phyloP scores from a whole-genome alignment of 75 land plant genomes.

The Selaginella tamariscina region DNA sequence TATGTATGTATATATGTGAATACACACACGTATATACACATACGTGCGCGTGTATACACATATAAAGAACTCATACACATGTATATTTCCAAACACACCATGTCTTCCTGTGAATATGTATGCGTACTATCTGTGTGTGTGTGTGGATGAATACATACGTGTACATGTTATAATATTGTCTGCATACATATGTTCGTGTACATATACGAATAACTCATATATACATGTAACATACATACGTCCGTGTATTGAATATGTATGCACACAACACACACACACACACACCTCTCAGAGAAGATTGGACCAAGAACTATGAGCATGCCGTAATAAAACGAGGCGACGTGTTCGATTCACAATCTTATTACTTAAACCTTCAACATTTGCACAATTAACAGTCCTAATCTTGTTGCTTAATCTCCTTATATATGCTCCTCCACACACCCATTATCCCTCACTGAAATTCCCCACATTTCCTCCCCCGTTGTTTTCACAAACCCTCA shows the following conservation, averaged over 20 bases:
- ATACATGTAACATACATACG: background rate
- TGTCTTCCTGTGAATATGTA: background rate
- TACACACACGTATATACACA: background rate
- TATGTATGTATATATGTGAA: conserved; percentile 13
- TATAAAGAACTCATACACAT: background rate
- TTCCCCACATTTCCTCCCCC: too few species aligned
- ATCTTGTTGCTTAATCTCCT: too few species aligned
- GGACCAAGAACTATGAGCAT: conserved; percentile 65
- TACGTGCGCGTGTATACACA: background rate
- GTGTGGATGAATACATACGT: conserved; percentile 2
- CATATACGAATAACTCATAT: too few species aligned
- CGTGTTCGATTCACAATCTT: too few species aligned
- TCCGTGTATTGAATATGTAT: background rate
- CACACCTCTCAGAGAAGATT: conserved; percentile 51
- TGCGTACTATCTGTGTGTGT: background rate
- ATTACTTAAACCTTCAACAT: too few species aligned
- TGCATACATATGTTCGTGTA: too few species aligned
- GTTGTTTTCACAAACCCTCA: too few species aligned
- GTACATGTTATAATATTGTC: background rate
- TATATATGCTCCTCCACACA: too few species aligned
- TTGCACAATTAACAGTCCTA: too few species aligned
- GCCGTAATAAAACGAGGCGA: conserved; percentile 78
- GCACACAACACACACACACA: background rate
- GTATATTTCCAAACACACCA: background rate
- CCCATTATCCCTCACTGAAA: too few species aligned